Evolutionary conservation across 1,284 basidiomycete genomes (phyloP), one percentile per base, ranked within the genome.

Genomic region (Phaffia rhodozyma): DNA sequence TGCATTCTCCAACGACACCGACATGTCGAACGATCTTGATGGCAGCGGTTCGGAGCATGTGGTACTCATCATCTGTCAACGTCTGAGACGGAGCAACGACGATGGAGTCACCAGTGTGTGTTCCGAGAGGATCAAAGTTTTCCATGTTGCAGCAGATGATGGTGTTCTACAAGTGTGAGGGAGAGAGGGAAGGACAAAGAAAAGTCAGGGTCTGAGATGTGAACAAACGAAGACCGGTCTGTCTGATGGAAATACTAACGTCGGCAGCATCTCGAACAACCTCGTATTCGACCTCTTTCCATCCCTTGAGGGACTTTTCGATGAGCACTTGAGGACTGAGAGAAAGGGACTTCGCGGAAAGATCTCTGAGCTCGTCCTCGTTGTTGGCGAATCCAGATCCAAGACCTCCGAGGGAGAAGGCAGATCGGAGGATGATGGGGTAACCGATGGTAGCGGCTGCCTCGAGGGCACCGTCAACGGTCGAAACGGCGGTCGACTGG

Each of bases 81-180:
- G 96, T 98, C 76, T 99, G 96, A 4, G 92, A 97, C 1, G 96
- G 96, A 5, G 96, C 96, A 54, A 98, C 92, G 73, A 98, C 96
- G 72, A 99, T 98, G n/a, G 94, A 98, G 76, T 98, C 96, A 72
- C 96, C 96, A n/a, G 96, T 98, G 77, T 98, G 96, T 52, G 91
- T 97, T 69, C 96, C 96, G 67, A 98, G 86, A 25, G 96, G 96
- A 74, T 98, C 96, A 71, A 98, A 98, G 79, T 98, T 98, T 78
- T 96, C 69, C 89, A 91, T 92, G 76, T 93, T 93, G 77, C 91
- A 94, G 78, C 91, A 93, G 71, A 93, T 93, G 74, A 93, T 91
- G 13, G 91, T 91, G 76, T 91, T 91, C 85, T 88, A 68, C 20
- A 23, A 49, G 27, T n/a, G 48, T 59, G 48, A 50, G n/a, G 49